Conservation (phyloP, 441 rosid species). For the Corymbia citriodora region DNA sequence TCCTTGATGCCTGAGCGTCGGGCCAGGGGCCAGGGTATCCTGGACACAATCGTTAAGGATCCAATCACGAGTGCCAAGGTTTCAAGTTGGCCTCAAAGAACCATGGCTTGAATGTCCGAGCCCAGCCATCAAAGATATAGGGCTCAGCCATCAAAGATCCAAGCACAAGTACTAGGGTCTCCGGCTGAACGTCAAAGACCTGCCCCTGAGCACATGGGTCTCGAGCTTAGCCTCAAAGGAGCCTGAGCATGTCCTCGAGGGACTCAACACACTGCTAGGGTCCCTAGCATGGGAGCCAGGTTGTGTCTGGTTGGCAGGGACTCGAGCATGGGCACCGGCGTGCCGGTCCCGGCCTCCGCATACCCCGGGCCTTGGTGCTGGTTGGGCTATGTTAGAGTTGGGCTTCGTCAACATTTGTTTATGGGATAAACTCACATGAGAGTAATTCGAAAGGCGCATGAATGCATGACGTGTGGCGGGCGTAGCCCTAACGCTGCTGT, state of each 20-base stretch:
- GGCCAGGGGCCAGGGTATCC: neutral
- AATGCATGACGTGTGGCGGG: neutral
- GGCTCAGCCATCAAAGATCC: neutral
- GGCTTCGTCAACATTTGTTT: neutral
- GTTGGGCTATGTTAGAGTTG: neutral
- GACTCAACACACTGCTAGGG: neutral
- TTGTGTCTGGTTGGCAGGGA: neutral
- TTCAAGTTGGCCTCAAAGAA: neutral
- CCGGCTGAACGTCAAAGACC: fast-evolving
- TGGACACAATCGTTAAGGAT: neutral
- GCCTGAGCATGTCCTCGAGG: neutral
- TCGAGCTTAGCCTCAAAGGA: neutral
- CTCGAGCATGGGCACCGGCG: neutral
- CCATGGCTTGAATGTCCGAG: neutral
- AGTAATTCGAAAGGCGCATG: neutral
- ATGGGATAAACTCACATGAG: neutral
- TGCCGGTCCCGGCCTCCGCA: neutral
- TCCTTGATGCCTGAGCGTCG: too few relatives aligned
- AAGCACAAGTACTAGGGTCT: neutral
- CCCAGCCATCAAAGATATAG: neutral
- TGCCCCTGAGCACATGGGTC: neutral
- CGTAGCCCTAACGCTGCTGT: neutral
- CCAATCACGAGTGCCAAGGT: neutral
- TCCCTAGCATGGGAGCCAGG: neutral
- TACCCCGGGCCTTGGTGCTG: neutral